These are phyloP conservation scores for Diaporthe humulicola DNA, from an alignment of 2,329 filamentous ascomycete genomes.

Conservation along the genomic window DNA sequence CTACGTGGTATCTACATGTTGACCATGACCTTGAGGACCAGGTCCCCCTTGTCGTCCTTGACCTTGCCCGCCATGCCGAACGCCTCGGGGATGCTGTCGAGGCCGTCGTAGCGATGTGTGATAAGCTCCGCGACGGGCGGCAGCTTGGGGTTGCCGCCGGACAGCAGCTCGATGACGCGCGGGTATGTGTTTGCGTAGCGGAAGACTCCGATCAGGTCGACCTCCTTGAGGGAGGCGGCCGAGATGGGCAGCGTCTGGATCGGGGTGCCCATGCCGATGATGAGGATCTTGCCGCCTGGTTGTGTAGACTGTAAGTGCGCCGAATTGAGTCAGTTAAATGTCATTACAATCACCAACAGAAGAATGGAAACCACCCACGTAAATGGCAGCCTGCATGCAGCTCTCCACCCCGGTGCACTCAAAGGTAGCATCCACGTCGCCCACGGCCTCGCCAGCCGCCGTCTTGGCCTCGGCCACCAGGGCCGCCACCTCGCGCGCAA, in stretches of 20 bases:
- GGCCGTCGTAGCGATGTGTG: constrained; percentile 77
- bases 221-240: constrained; percentile 76
- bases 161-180: constrained; percentile 63
- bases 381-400: constrained; percentile 82
- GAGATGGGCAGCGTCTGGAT: constrained; percentile 78
- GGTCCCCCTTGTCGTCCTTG: constrained; percentile 75
- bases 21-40: constrained; percentile 82
- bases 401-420: constrained; percentile 86
- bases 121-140: constrained; percentile 77
- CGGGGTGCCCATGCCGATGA: constrained; percentile 81
- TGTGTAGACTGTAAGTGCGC: constrained; percentile 61
- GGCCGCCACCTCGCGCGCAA: constrained; percentile 63
- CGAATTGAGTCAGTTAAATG: background rate
- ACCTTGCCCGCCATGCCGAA: constrained; percentile 81
- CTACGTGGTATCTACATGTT: constrained; percentile 52
- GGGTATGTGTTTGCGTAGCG: constrained; percentile 83
- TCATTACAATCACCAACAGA: background rate
- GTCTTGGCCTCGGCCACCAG: constrained; percentile 51
- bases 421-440: constrained; percentile 76
- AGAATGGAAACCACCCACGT: constrained; percentile 56
- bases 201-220: constrained; percentile 80
- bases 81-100: constrained; percentile 73
- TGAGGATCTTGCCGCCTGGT: constrained; percentile 77
- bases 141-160: constrained; percentile 63
- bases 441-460: constrained; percentile 61